phyloP scores from a whole-genome alignment of 148 eudicot genomes.

The Simmondsia chinensis region DNA sequence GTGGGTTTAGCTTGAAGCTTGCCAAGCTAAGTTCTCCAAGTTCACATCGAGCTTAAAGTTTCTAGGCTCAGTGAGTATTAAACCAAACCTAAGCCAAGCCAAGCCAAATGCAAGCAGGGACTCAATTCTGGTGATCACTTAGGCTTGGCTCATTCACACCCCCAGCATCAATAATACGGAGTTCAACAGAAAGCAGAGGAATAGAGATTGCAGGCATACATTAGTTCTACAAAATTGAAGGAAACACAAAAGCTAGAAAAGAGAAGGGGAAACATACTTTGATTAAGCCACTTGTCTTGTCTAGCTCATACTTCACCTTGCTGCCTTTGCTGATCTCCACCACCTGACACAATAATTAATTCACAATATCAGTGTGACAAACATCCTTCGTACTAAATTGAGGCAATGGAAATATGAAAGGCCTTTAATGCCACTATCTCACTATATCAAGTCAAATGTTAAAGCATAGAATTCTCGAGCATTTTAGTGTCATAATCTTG shows the following conservation, averaged over 20 bases:
- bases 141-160: too few relatives aligned
- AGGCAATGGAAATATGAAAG: slow-evolving; percentile 3
- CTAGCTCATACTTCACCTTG: slow-evolving; percentile 92
- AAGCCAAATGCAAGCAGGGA: too few relatives aligned
- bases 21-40: too few relatives aligned
- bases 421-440: neutral
- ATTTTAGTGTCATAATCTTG: neutral
- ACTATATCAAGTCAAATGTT: neutral
- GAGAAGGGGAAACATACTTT: slow-evolving; percentile 33
- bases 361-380: slow-evolving; percentile 2
- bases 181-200: too few relatives aligned
- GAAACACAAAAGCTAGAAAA: neutral
- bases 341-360: slow-evolving; percentile 38
- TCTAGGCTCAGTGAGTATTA: too few relatives aligned
- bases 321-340: slow-evolving; percentile 90
- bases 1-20: too few relatives aligned
- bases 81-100: too few relatives aligned
- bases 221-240: neutral
- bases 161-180: too few relatives aligned
- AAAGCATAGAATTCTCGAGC: neutral
- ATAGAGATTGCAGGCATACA: too few relatives aligned
- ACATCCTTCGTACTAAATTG: too few relatives aligned
- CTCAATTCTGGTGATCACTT: too few relatives aligned
- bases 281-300: slow-evolving; percentile 79
- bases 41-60: too few relatives aligned